phyloP scores from a whole-genome alignment of 192 early-diverging fungal species.

The Backusella mclennaniae region DNA sequence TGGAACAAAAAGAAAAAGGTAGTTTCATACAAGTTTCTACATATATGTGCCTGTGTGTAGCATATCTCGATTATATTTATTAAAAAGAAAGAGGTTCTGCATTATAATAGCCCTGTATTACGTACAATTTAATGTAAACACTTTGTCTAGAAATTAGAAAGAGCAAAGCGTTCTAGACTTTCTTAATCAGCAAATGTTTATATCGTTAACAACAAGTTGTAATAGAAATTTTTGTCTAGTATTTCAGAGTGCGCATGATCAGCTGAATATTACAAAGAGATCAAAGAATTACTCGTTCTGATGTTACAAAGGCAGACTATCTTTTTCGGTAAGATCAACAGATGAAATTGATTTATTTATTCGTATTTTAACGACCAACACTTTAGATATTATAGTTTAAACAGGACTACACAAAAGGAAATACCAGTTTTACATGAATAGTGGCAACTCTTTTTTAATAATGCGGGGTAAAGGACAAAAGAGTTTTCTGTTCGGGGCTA shows the following conservation, averaged over 20 bases:
- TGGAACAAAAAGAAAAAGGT: neutral
- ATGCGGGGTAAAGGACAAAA: neutral
- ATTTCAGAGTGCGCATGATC: neutral
- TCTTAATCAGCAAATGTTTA: neutral
- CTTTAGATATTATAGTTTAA: neutral
- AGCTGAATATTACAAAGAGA: slow-evolving; percentile 1
- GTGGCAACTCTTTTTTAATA: neutral
- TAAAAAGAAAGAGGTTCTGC: too few species aligned
- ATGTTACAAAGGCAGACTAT: neutral
- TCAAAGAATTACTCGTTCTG: neutral
- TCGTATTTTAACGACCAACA: neutral
- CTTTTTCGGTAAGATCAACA: neutral
- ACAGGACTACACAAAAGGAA: neutral
- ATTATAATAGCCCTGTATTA: too few species aligned
- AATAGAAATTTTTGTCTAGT: neutral
- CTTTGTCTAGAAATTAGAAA: neutral
- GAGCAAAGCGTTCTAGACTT: neutral
- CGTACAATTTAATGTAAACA: too few species aligned
- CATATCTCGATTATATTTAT: too few species aligned
- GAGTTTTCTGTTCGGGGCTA: neutral
- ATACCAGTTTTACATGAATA: neutral
- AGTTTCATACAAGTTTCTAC: neutral
- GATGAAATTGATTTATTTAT: neutral
- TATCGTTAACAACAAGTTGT: neutral
- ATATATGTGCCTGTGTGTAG: neutral